Evolutionary conservation across 495 filamentous ascomycete genomes (phyloP).

Genomic region (Talaromyces thailandensis): DNA sequence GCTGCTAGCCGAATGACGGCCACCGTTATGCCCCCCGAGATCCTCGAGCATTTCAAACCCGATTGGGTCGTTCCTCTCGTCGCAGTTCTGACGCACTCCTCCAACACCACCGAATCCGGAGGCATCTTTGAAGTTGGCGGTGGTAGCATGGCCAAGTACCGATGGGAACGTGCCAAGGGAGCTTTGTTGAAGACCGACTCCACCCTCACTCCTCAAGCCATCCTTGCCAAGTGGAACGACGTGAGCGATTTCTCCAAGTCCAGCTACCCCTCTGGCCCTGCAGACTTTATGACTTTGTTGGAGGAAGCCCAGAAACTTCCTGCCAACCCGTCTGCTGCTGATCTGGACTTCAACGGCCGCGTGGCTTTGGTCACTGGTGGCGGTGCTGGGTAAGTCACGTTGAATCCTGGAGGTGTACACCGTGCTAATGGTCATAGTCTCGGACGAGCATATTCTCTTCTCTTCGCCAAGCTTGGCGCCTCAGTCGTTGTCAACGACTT

Average conservation of each 20-base stretch:
- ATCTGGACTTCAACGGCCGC: conserved; percentile 79
- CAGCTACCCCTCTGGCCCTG: conserved; percentile 75
- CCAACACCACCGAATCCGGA: conserved; percentile 76
- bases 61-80: conserved; percentile 96
- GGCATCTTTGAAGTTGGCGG: conserved; percentile 91
- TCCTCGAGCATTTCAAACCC: conserved; percentile 81
- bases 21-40: conserved; percentile 93
- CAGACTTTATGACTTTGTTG: conserved; percentile 80
- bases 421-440: conserved; percentile 41
- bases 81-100: conserved; percentile 80
- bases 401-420: not conserved
- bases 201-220: conserved; percentile 76
- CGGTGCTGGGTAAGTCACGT: conserved; percentile 57
- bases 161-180: conserved; percentile 93
- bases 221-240: conserved; percentile 81
- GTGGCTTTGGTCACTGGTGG: conserved; percentile 91
- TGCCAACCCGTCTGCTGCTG: conserved; percentile 64
- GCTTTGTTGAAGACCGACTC: conserved; percentile 84
- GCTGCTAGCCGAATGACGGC: conserved; percentile 96
- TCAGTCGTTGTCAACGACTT: conserved; percentile 93
- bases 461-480: conserved; percentile 84
- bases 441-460: conserved; percentile 84
- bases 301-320: conserved; percentile 77
- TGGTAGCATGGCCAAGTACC: conserved; percentile 84
- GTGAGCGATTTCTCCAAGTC: conserved; percentile 82